phyloP scores from a whole-genome alignment of 495 filamentous ascomycete species.

The Penicillium antarcticum region DNA sequence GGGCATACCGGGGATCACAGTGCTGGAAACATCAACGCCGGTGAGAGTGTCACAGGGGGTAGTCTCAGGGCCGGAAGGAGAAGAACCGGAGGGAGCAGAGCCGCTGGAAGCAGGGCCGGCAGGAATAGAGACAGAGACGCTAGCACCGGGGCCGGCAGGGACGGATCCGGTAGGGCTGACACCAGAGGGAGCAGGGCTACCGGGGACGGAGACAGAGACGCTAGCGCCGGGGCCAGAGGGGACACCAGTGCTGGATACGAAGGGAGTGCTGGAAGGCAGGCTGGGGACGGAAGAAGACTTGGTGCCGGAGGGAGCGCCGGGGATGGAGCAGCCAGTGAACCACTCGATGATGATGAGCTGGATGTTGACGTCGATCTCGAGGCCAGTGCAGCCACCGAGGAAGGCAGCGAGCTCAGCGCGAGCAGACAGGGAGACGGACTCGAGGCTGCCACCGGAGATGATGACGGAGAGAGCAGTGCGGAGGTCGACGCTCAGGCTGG shows the following conservation, averaged over 20 bases:
- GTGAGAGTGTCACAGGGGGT: background rate
- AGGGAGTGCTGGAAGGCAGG: conserved; percentile 16
- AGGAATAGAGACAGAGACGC: conserved; percentile 1
- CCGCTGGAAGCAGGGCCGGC: background rate
- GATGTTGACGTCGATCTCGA: conserved; percentile 27
- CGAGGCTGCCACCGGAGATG: conserved; percentile 34
- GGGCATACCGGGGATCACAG: conserved; percentile 3
- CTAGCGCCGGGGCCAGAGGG: conserved; percentile 7
- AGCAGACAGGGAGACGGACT: conserved; percentile 31
- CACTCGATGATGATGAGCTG: conserved; percentile 41
- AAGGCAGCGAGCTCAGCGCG: conserved; percentile 42
- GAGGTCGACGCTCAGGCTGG: conserved; percentile 32
- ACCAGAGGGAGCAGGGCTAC: conserved; percentile 3
- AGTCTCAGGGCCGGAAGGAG: background rate
- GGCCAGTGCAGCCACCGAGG: conserved; percentile 30
- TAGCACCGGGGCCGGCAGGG: conserved; percentile 5
- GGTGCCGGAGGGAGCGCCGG: conserved; percentile 20
- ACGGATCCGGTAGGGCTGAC: conserved; percentile 2
- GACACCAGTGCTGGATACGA: background rate
- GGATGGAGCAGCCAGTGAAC: conserved; percentile 38
- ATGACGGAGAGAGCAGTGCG: conserved; percentile 34
- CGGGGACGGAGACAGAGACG: conserved; percentile 5
- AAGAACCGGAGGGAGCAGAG: background rate
- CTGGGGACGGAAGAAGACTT: conserved; percentile 18
- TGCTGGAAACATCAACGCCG: background rate